Evolutionary conservation across 176 grass and related monocot species (phyloP).

Genomic region (Chrysopogon serrulatus): DNA sequence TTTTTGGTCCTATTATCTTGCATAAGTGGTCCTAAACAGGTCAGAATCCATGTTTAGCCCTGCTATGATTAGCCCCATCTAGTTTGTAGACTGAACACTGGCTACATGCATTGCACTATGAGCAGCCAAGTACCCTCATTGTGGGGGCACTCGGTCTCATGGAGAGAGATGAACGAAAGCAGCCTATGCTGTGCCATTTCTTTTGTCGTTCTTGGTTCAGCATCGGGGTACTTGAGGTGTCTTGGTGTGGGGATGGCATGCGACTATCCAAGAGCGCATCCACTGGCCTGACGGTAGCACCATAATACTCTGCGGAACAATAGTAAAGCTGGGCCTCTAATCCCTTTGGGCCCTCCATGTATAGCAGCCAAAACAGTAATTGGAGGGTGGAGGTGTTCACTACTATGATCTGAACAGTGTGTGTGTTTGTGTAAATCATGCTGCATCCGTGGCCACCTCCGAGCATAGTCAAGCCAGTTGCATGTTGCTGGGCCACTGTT

Average conservation of each 20-base stretch:
- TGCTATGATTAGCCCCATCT: constrained; percentile 18
- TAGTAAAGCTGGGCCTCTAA: background rate
- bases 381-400: background rate
- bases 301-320: background rate
- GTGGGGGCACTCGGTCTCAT: constrained; percentile 4
- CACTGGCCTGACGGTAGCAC: background rate
- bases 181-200: constrained; percentile 7
- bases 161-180: background rate
- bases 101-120: constrained; percentile 29
- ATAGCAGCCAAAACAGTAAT: constrained; percentile 5
- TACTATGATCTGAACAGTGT: constrained; percentile 21
- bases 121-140: constrained; percentile 6
- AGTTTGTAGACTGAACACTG: background rate
- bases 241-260: constrained; percentile 1
- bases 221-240: constrained; percentile 6
- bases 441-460: constrained; percentile 10
- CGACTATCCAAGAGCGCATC: background rate
- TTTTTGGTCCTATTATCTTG: background rate
- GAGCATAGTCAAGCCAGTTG: background rate
- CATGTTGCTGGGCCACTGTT: constrained; percentile 22
- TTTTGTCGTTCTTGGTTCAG: constrained; percentile 1
- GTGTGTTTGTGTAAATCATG: constrained; percentile 9
- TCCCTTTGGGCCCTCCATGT: background rate
- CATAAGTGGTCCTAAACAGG: background rate
- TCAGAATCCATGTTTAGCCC: background rate